These are phyloP conservation scores for Emergomyces orientalis DNA, from an alignment of 2,329 filamentous ascomycete species.

Conservation along the genomic window DNA sequence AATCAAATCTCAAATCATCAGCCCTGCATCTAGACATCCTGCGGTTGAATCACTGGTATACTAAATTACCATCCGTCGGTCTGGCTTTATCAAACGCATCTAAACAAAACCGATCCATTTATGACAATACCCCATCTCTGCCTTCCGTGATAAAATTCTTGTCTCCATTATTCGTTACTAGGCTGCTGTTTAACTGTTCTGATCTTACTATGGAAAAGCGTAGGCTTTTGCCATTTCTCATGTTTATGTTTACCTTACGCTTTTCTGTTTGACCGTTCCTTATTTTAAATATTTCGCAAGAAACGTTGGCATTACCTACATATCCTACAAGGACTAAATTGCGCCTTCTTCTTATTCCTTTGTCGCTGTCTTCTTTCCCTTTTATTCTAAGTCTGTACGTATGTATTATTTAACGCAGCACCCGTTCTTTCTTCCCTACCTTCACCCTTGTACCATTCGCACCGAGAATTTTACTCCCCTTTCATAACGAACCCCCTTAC, in stretches of 20 bases:
- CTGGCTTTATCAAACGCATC: background rate
- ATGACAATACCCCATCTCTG: background rate
- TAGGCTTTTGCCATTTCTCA: background rate
- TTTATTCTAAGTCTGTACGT: background rate
- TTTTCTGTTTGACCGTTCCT: background rate
- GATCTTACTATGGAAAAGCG: background rate
- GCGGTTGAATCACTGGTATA: background rate
- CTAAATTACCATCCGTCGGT: background rate
- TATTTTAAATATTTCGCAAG: background rate
- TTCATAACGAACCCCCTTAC: background rate
- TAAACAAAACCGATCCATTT: background rate
- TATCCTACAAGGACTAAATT: background rate
- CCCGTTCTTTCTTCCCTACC: background rate
- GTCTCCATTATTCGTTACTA: too few relatives aligned
- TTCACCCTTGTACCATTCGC: background rate
- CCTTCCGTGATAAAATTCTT: background rate
- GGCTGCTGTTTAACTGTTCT: background rate
- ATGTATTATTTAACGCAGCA: background rate
- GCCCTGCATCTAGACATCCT: background rate
- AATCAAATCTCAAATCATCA: background rate
- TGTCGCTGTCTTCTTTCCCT: background rate
- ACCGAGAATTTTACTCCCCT: too few relatives aligned
- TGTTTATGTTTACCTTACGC: background rate
- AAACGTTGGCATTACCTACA: background rate
- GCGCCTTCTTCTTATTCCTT: background rate